Conservation (phyloP, 176 grass and related monocot species). For the Zoysia japonica region DNA sequence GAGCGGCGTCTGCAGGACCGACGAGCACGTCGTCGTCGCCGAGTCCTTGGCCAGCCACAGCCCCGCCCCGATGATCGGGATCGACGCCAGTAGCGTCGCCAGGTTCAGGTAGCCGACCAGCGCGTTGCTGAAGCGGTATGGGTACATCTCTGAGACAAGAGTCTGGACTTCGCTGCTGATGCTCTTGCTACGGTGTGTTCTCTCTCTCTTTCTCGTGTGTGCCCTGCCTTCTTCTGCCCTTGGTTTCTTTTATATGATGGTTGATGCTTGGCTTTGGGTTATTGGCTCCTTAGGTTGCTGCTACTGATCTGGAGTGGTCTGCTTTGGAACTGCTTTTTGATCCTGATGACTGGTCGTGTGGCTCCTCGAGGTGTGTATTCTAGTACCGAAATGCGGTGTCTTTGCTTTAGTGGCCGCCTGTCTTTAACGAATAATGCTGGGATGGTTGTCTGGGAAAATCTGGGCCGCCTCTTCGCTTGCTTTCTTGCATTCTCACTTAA, state of each 20-base stretch:
- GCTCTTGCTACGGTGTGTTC: not conserved
- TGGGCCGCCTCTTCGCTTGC: too few relatives aligned
- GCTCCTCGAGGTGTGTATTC: constrained; percentile 44
- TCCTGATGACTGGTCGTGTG: constrained; percentile 45
- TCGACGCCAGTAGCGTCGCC: constrained; percentile 71
- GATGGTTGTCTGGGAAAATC: constrained; percentile 38
- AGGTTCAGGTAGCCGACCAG: constrained; percentile 86
- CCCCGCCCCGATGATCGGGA: constrained; percentile 80
- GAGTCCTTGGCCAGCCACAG: constrained; percentile 82
- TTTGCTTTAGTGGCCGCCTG: constrained; percentile 48
- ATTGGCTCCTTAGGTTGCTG: not conserved
- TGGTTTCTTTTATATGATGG: constrained; percentile 40
- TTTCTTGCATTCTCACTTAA: too few relatives aligned
- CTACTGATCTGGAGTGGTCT: constrained; percentile 28
- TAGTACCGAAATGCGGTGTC: constrained; percentile 22
- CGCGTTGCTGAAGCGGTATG: constrained; percentile 75
- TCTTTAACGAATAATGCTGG: constrained; percentile 51
- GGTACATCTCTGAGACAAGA: constrained; percentile 37
- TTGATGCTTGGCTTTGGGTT: constrained; percentile 16
- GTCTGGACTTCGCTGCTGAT: not conserved
- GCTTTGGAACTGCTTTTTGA: constrained; percentile 31
- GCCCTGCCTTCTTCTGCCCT: constrained; percentile 33
- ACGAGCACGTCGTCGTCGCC: constrained; percentile 51
- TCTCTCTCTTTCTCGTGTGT: not conserved
- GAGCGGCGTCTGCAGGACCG: constrained; percentile 84